A percentile compares a stretch with the other conserved stretches of the same genome.
These are phyloP conservation scores for Daldinia sp. DNA, from an alignment of 2,329 filamentous ascomycete species.

Conservation along the genomic window DNA sequence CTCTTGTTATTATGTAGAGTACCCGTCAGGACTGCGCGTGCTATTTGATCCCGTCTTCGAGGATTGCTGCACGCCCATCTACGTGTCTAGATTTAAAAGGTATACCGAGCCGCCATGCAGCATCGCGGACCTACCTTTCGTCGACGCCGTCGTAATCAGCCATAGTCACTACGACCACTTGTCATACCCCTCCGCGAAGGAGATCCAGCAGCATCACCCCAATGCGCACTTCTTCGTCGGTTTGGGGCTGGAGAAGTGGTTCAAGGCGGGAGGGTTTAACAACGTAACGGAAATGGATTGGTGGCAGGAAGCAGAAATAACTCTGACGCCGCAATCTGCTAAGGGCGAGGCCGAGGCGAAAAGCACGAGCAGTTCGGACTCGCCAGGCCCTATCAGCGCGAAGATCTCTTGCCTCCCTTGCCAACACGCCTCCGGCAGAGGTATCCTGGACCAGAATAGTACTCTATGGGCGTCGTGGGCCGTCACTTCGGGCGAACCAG, in stretches of 20 bases:
- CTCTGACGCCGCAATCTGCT: conserved; percentile 57
- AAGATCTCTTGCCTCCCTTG: conserved; percentile 83
- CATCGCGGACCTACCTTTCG: conserved; percentile 79
- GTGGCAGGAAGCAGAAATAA: conserved; percentile 89
- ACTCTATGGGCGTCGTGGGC: conserved; percentile 94
- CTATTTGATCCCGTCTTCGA: conserved; percentile 96
- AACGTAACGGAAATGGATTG: conserved; percentile 93
- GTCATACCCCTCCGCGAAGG: conserved; percentile 78
- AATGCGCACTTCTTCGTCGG: conserved; percentile 90
- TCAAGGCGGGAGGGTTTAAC: conserved; percentile 74
- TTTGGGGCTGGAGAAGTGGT: conserved; percentile 86
- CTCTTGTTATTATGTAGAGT: conserved; percentile 93
- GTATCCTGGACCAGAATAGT: conserved; percentile 74
- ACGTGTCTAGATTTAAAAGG: conserved; percentile 77
- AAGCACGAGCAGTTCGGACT: conserved; percentile 49
- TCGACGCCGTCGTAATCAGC: conserved; percentile 84
- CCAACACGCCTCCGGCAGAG: conserved; percentile 83
- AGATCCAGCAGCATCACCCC: conserved; percentile 78
- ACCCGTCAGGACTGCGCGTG: conserved; percentile 84
- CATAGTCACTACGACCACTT: conserved; percentile 96
- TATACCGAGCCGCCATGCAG: conserved; percentile 83
- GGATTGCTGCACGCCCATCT: conserved; percentile 83
- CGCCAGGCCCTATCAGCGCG: conserved; percentile 70
- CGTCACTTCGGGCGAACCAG: conserved; percentile 70
- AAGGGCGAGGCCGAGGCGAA: conserved; percentile 43